Evolutionary conservation across 192 early-diverging fungal genomes (phyloP).

Genomic region (Chytriomyces sp.): DNA sequence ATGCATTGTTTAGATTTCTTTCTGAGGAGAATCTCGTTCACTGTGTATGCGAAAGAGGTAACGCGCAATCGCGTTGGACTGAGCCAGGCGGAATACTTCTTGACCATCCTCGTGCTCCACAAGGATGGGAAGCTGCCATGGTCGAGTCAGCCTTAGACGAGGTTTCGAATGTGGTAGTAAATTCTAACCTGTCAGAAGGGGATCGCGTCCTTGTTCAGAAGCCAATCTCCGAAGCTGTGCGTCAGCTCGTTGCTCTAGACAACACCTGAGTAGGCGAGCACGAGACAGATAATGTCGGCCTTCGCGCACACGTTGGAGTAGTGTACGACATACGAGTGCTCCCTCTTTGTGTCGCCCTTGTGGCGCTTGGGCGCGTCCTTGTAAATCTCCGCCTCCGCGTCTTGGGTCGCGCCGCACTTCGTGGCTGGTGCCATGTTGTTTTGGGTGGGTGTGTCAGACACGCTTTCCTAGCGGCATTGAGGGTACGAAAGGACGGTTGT

Average conservation of each 20-base stretch:
- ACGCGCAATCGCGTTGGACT: constrained; percentile 28
- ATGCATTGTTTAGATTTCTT: background rate
- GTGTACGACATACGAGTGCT: no score
- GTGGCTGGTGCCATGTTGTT: no score
- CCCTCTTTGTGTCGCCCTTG: no score
- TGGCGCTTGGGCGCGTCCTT: no score
- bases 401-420: no score
- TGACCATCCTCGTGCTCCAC: constrained; percentile 16
- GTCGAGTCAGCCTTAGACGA: no score
- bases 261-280: background rate
- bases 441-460: no score
- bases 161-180: no score
- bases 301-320: constrained; percentile 10
- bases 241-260: constrained; percentile 2
- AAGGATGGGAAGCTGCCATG: constrained; percentile 26
- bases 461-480: no score
- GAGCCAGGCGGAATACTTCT: constrained; percentile 21
- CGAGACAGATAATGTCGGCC: constrained; percentile 6
- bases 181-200: constrained; percentile 32
- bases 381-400: no score
- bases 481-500: no score
- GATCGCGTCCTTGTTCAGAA: background rate
- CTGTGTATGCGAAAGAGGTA: constrained; percentile 16
- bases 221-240: background rate
- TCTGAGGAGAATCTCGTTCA: background rate